Evolutionary conservation across 176 grass and related monocot species (phyloP).

Genomic region (Hsuehochloa calcarea): DNA sequence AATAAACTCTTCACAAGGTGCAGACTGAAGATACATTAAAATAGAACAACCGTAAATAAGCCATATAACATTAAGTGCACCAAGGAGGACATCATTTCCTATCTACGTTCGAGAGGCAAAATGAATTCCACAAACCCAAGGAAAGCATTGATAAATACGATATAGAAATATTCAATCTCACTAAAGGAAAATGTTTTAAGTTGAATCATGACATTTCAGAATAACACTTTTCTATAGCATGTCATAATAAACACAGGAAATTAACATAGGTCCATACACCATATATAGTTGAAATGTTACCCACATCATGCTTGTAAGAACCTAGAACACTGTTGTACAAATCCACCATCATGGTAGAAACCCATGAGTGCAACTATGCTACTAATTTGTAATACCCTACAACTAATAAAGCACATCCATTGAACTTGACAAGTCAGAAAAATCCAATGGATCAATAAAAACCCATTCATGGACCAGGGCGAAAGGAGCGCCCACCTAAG

Average conservation of each 20-base stretch:
- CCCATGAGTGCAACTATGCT: neutral
- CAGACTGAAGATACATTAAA: neutral
- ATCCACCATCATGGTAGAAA: neutral
- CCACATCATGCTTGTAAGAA: neutral
- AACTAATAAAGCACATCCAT: neutral
- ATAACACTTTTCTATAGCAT: neutral
- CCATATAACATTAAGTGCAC: neutral
- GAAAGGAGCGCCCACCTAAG: neutral
- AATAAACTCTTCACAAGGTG: neutral
- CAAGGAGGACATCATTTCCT: neutral
- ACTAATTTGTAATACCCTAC: neutral
- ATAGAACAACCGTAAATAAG: neutral
- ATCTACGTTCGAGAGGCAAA: neutral
- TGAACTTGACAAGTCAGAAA: slow-evolving; percentile 2
- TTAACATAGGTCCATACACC: neutral
- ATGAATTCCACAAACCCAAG: neutral
- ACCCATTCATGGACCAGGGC: neutral
- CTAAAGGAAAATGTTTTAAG: neutral
- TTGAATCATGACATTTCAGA: neutral
- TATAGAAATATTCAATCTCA: neutral
- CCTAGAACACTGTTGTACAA: neutral
- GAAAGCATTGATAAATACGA: neutral
- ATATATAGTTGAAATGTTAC: neutral
- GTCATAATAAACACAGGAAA: neutral
- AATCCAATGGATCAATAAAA: neutral